Evolutionary conservation across 371 early-diverging fungal genomes (phyloP).

Genomic region (Lichtheimia ornata): DNA sequence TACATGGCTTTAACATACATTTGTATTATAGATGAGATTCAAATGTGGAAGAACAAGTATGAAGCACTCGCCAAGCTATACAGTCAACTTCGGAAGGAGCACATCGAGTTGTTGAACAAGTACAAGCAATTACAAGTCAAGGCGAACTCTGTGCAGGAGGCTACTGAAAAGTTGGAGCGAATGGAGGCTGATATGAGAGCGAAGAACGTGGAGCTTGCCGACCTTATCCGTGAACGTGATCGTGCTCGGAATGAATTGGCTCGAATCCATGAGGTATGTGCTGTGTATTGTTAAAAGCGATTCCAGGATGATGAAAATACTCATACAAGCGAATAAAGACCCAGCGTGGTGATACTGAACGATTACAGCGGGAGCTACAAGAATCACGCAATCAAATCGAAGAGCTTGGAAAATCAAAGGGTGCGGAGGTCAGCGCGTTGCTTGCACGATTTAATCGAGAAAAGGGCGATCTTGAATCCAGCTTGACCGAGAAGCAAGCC

Average conservation of each 20-base stretch:
- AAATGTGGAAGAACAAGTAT: constrained; percentile 90
- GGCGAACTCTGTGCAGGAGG: constrained; percentile 80
- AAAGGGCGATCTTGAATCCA: constrained; percentile 76
- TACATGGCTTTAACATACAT: not conserved
- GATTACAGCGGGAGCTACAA: constrained; percentile 78
- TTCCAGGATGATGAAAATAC: not conserved
- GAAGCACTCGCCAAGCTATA: constrained; percentile 93
- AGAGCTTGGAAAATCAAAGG: constrained; percentile 77
- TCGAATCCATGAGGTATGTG: constrained; percentile 55
- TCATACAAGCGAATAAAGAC: constrained; percentile 28
- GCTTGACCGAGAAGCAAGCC: constrained; percentile 50
- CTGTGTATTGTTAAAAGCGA: not conserved
- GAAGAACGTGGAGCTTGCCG: constrained; percentile 81
- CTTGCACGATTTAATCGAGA: constrained; percentile 79
- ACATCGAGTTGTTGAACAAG: constrained; percentile 89
- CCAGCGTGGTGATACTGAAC: constrained; percentile 78
- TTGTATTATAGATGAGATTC: constrained; percentile 59
- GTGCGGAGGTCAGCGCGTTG: constrained; percentile 81
- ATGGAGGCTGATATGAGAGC: constrained; percentile 78
- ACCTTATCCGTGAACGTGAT: constrained; percentile 84
- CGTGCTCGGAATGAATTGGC: constrained; percentile 74
- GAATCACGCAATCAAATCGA: constrained; percentile 73
- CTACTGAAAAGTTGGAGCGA: constrained; percentile 72
- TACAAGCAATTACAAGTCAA: constrained; percentile 82
- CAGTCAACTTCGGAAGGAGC: constrained; percentile 94